A percentile compares a stretch with the other conserved stretches of the same genome.
Conservation (phyloP, 768 basidiomycete genomes). For the Boletellus ananiceps region DNA sequence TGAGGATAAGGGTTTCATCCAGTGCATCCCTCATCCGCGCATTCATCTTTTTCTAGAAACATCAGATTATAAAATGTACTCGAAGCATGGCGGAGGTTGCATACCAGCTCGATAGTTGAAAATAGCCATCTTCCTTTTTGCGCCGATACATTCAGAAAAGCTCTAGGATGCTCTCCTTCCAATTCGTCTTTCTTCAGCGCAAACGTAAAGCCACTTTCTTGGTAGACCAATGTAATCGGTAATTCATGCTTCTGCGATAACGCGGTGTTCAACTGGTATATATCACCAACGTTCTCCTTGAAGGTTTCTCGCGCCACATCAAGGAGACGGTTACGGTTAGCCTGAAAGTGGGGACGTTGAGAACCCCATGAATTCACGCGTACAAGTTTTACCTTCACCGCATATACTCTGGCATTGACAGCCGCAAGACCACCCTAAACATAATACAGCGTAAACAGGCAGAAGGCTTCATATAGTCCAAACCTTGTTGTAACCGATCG, state of each 20-base stretch:
- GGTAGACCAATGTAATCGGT: constrained; percentile 63
- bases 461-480: not conserved
- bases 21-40: constrained; percentile 85
- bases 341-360: constrained; percentile 33
- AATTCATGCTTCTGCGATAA: constrained; percentile 61
- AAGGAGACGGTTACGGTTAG: constrained; percentile 76
- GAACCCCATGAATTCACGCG: not conserved
- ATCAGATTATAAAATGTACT: not conserved
- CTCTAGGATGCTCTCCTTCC: constrained; percentile 54
- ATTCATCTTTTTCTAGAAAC: constrained; percentile 74
- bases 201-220: constrained; percentile 72
- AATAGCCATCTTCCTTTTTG: constrained; percentile 73
- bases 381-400: constrained; percentile 55
- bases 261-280: constrained; percentile 59
- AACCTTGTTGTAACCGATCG: constrained; percentile 57
- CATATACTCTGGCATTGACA: constrained; percentile 81
- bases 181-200: constrained; percentile 55
- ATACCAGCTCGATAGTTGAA: constrained; percentile 76
- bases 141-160: constrained; percentile 62
- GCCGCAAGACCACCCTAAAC: constrained; percentile 64
- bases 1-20: constrained; percentile 84
- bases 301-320: constrained; percentile 95
- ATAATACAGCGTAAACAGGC: not conserved
- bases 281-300: constrained; percentile 89
- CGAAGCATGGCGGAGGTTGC: constrained; percentile 16